Evolutionary conservation across 768 basidiomycete genomes (phyloP).

Genomic region (Amanita subjunquillea): DNA sequence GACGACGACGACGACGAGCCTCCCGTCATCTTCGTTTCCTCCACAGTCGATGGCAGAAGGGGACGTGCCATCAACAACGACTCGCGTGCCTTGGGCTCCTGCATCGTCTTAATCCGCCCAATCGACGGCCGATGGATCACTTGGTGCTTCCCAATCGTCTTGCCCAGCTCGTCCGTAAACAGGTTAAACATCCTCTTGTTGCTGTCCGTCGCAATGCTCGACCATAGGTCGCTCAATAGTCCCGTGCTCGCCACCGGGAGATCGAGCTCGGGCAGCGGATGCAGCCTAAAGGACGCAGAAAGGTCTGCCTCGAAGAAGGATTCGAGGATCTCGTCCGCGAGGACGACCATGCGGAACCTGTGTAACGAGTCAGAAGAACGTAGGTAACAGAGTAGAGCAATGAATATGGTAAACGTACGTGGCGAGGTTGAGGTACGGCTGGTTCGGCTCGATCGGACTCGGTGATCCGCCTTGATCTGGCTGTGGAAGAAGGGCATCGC

Average conservation of each 20-base stretch:
- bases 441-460: conserved; percentile 55
- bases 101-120: conserved; percentile 71
- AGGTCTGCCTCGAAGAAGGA: conserved; percentile 95
- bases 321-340: conserved; percentile 94
- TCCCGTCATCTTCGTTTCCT: neutral
- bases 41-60: conserved; percentile 11
- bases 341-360: conserved; percentile 97
- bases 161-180: conserved; percentile 89
- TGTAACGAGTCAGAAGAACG: neutral
- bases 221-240: conserved; percentile 78
- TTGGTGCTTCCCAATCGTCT: conserved; percentile 91
- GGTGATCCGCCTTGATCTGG: conserved; percentile 29
- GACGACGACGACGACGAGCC: neutral
- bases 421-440: conserved; percentile 87
- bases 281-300: conserved; percentile 77
- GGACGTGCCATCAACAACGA: conserved; percentile 57
- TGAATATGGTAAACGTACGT: conserved; percentile 40
- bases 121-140: conserved; percentile 76
- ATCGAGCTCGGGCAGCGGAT: conserved; percentile 59
- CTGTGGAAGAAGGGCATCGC: conserved; percentile 77
- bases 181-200: conserved; percentile 93
- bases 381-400: neutral
- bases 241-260: conserved; percentile 54
- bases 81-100: conserved; percentile 86
- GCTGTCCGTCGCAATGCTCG: conserved; percentile 79